phyloP scores from a whole-genome alignment of 164 flowering plant genomes.

The Liquidambar formosana region DNA sequence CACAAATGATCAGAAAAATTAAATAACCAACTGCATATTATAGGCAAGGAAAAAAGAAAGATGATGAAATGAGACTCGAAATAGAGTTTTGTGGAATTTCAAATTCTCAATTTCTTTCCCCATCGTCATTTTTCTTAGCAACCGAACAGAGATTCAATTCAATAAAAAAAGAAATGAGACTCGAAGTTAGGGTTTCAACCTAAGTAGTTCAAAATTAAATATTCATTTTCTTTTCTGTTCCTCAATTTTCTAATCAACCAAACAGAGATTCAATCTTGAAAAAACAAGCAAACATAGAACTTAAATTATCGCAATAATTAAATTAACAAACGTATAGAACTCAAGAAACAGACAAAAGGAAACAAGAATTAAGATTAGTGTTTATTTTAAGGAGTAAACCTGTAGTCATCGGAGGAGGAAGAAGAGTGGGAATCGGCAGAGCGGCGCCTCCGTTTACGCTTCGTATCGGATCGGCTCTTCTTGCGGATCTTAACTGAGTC shows the following conservation, averaged over 20 bases:
- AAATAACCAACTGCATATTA: neutral
- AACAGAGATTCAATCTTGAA: too few relatives aligned
- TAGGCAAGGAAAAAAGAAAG: neutral
- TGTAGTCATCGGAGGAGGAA: conserved; percentile 36
- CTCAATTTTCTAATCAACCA: too few relatives aligned
- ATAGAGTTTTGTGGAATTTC: too few relatives aligned
- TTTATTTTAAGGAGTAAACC: conserved; percentile 19
- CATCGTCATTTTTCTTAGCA: too few relatives aligned
- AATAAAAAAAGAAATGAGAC: too few relatives aligned
- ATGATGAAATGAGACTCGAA: neutral
- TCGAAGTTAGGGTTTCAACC: too few relatives aligned
- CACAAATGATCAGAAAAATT: too few relatives aligned
- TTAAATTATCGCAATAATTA: neutral
- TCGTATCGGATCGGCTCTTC: conserved; percentile 48
- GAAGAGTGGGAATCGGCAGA: conserved; percentile 37
- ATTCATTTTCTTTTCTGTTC: too few relatives aligned
- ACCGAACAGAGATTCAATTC: too few relatives aligned
- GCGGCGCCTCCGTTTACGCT: conserved; percentile 58
- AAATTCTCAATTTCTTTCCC: neutral
- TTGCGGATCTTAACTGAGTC: conserved; percentile 61
- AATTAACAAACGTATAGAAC: neutral
- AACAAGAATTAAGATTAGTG: neutral
- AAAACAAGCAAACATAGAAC: neutral
- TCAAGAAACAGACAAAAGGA: neutral
- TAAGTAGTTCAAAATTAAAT: too few relatives aligned